Percentiles rank a stretch among this genome's conserved stretches.
Evolutionary conservation across 192 early-diverging fungal species (phyloP).

Genomic region (Kappamyces sp.): DNA sequence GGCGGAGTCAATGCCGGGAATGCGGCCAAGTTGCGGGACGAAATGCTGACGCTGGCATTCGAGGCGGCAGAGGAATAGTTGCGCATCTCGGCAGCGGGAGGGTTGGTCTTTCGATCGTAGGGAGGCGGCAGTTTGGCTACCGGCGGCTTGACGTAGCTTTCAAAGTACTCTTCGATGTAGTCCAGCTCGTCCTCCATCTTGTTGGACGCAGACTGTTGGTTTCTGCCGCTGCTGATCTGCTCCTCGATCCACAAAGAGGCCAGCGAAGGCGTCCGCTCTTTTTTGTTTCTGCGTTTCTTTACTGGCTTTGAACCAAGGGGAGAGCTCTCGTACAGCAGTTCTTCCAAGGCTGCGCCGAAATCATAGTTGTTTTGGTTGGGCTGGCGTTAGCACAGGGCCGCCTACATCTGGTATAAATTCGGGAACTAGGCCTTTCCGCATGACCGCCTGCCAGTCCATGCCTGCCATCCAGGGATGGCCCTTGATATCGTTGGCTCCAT

Average conservation of each 20-base stretch:
- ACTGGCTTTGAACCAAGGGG: conserved; percentile 15
- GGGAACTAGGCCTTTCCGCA: conserved; percentile 29
- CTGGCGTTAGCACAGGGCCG: not conserved
- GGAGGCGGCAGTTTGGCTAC: too few species aligned
- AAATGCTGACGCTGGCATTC: too few species aligned
- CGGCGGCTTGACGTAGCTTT: conserved; percentile 1
- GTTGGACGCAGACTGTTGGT: not conserved
- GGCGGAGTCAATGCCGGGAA: too few species aligned
- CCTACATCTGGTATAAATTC: conserved; percentile 48
- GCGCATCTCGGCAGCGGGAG: too few species aligned
- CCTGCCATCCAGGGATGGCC: conserved; percentile 46
- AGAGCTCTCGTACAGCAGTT: conserved; percentile 10
- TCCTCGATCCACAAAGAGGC: conserved; percentile 6
- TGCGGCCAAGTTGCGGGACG: too few species aligned
- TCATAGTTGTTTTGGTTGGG: conserved; percentile 12
- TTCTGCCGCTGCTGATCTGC: not conserved
- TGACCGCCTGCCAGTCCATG: conserved; percentile 43
- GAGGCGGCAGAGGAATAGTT: too few species aligned
- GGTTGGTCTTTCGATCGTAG: too few species aligned
- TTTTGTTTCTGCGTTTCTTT: not conserved
- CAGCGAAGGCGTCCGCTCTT: not conserved
- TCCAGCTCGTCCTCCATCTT: conserved; percentile 9
- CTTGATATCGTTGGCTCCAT: conserved; percentile 57
- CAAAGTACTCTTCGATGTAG: conserved; percentile 9
- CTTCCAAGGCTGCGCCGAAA: conserved; percentile 9